phyloP scores from a whole-genome alignment of 352 stramenopile species.

The Aphanomyces euteiches region DNA sequence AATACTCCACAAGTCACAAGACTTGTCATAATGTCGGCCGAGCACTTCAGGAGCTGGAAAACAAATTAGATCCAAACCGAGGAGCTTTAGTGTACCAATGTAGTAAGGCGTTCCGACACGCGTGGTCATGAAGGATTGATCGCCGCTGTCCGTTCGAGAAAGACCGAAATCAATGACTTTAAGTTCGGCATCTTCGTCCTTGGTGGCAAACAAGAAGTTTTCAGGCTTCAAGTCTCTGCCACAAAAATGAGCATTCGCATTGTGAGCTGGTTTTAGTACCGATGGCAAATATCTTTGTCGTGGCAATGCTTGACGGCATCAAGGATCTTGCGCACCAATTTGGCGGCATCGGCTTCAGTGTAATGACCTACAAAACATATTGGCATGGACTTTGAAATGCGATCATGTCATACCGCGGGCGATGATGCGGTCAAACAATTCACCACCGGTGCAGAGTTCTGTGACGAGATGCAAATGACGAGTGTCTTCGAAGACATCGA shows the following conservation, averaged over 20 bases:
- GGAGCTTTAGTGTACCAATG: constrained; percentile 46
- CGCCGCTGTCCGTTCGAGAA: constrained; percentile 79
- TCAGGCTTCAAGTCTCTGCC: constrained; percentile 94
- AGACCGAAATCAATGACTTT: constrained; percentile 99
- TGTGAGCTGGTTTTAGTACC: constrained; percentile 31
- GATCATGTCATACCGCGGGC: constrained; percentile 38
- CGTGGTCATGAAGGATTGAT: constrained; percentile 85
- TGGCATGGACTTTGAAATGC: constrained; percentile 34
- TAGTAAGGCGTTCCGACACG: constrained; percentile 96
- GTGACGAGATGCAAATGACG: constrained; percentile 97
- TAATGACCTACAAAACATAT: constrained; percentile 74
- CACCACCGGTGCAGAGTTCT: constrained; percentile 96
- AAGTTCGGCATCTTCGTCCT: constrained; percentile 87
- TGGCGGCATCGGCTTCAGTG: constrained; percentile 94
- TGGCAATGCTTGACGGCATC: constrained; percentile 97
- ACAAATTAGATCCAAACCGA: neutral
- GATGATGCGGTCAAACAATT: constrained; percentile 94
- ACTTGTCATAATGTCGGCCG: constrained; percentile 93
- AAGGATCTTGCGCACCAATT: constrained; percentile 95
- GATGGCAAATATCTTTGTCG: constrained; percentile 95
- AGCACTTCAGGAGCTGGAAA: constrained; percentile 87
- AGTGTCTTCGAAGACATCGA: constrained; percentile 96
- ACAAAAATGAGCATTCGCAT: constrained; percentile 5
- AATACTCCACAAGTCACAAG: constrained; percentile 95
- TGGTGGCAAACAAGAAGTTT: constrained; percentile 94